Percentiles rank a stretch among this genome's conserved stretches.
These are phyloP conservation scores for Rhodosporidiobolus sp. DNA, from an alignment of 768 basidiomycete species.

Conservation along the genomic window DNA sequence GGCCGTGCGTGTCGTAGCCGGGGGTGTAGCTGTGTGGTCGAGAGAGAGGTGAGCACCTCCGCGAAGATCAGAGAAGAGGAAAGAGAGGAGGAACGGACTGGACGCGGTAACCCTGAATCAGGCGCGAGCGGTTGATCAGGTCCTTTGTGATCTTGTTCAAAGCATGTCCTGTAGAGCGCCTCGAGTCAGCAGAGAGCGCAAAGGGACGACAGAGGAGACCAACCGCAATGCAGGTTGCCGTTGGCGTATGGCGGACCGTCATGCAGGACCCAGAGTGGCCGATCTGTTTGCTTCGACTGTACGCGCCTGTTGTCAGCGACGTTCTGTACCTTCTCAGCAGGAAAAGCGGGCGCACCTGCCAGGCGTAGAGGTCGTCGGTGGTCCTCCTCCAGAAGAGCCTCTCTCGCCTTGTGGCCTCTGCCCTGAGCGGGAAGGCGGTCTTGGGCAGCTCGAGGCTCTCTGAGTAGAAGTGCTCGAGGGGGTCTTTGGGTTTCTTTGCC, in stretches of 20 bases:
- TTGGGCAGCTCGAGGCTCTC: slow-evolving; percentile 75
- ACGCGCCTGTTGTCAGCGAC: not conserved
- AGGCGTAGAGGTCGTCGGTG: slow-evolving; percentile 67
- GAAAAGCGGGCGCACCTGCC: slow-evolving; percentile 49
- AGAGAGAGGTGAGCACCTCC: no score
- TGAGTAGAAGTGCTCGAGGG: slow-evolving; percentile 51
- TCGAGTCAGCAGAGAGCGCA: not conserved
- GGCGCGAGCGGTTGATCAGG: slow-evolving; percentile 83
- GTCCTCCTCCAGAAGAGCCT: slow-evolving; percentile 60
- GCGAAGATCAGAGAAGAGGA: not conserved
- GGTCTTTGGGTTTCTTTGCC: slow-evolving; percentile 16
- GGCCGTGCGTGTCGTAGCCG: slow-evolving; percentile 97
- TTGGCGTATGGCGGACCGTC: slow-evolving; percentile 99
- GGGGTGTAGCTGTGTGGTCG: slow-evolving; percentile 70
- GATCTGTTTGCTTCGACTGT: slow-evolving; percentile 64
- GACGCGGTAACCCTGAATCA: slow-evolving; percentile 70
- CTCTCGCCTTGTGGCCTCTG: slow-evolving; percentile 64
- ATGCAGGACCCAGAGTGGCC: slow-evolving; percentile 77
- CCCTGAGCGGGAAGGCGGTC: slow-evolving; percentile 72
- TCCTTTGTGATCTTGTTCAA: slow-evolving; percentile 96
- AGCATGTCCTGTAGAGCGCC: slow-evolving; percentile 71
- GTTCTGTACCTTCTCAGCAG: not conserved
- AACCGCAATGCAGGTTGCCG: slow-evolving; percentile 91
- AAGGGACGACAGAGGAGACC: slow-evolving; percentile 3
- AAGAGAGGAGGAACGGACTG: slow-evolving; percentile 59